Evolutionary conservation across 768 basidiomycete genomes (phyloP), one percentile per base, ranked within the genome.

Genomic region (Pulveroboletus ravenelii): DNA sequence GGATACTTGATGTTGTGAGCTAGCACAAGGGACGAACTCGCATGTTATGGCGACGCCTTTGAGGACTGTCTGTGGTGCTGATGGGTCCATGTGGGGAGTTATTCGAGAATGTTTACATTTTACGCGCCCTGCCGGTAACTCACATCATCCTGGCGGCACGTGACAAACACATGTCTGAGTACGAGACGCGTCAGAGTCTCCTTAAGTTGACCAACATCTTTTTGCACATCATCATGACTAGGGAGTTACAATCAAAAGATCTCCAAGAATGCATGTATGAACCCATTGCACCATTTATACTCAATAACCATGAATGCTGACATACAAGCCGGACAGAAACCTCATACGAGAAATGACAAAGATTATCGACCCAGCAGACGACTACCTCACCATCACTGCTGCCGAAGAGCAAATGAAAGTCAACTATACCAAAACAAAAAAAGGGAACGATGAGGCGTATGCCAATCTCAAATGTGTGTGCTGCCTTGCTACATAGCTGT

Each of bases 341-440:
- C 78, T 84, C 15, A 81, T 89, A 41, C 76, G 75, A 55, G 82
- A 82, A 52, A 86, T 89, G 78, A 71, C 78, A 30, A 76, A 78
- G 4, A 82, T 89, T 50, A 86, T 91, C 48, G 82, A 87, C 59
- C 85, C 87, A 10, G 83, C 85, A 38, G 86, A 89, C 47, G 89
- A 91, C 65, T 89, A 82, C 62, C 69, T 85, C 50, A 84, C 85
- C 12, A 87, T 91, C 43, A 80, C 82, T 14, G 80, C 78, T 7
- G 82, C 87, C 8, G 86, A 90, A 57, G 82, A 89, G 51, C 81
- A 77, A 55, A 82, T 88, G 62, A 77, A 77, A 13, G 58, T 74
- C 7, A 79, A 79, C 10, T 79, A 84, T 52, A 70, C 76, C 7
- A 73, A 68, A 47, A 71, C 81, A 44, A 85, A 79, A 67, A 84